Base-by-base conservation (phyloP, 208 protist genomes). In the Leishmania tropica region DNA sequence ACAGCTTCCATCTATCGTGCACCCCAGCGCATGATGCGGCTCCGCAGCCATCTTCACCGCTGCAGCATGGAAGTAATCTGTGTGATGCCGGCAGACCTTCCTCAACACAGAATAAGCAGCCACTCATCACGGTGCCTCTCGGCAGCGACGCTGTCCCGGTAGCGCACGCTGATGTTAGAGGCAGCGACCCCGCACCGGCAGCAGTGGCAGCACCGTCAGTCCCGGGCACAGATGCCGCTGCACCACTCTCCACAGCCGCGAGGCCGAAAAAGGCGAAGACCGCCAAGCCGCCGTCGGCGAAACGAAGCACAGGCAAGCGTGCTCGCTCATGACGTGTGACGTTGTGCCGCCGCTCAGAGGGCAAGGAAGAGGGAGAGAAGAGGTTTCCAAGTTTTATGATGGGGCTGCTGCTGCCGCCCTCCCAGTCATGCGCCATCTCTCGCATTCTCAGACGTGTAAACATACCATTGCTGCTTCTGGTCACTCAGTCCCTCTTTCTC, bases 261-360 rank as follows among this genome's bases (percentile, higher is more conserved):
- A 60, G 31, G 42, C 24, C 40, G 24, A 65, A 21, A 24, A 72
- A 37, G 60, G 75, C 48, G 65, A 73, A 42, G 58, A 71, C 31
- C 24, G 21, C 54, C 42, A 67, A 24, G 40, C 7, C 40, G 24
- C 62, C 19, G 60, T 54, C 51, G 74, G 15, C 47, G 62, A 77
- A 74, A 60, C 64, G 71, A 54, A 24, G 48, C 8, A 45, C 74
- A 28, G 65, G 70, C 19, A 81, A 76, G 48, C 81, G 81, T 21
- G 42, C 81, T 35, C 80, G 80, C n/a, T 78, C 60, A 64, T 53
- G 48, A 62, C 51, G 48, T 48, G 65, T 71, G 65, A 47, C 37
- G 17, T 0, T 7, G 62, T 68, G 21, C 11, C 24, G 5, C 31
- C 31, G 31, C 56, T 19, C 11, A 37, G 13, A 31, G 13, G n/a